These are phyloP conservation scores for Globisporangium parvum DNA, from an alignment of 352 stramenopile genomes.

Conservation along the genomic window DNA sequence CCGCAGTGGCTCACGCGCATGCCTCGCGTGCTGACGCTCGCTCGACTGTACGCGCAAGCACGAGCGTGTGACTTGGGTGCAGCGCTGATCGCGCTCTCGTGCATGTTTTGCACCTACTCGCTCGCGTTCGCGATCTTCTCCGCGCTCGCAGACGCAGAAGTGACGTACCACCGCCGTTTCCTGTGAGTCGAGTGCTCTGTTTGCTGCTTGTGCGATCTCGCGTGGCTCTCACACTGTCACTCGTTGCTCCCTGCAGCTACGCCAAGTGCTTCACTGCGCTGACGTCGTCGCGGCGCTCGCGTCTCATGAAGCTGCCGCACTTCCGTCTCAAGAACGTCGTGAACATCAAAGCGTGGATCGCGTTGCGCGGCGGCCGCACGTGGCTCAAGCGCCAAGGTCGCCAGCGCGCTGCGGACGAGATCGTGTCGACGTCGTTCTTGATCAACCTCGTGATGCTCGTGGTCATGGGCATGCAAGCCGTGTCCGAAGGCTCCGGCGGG, in stretches of 20 bases:
- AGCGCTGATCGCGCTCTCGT: constrained; percentile 60
- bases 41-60: constrained; percentile 17
- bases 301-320: constrained; percentile 79
- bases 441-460: constrained; percentile 81
- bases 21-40: constrained; percentile 23
- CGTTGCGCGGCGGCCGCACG: constrained; percentile 74
- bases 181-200: too few relatives aligned
- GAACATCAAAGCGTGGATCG: constrained; percentile 90
- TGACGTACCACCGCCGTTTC: constrained; percentile 82
- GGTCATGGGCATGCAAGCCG: constrained; percentile 81
- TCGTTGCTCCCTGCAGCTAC: constrained; percentile 31
- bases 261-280: constrained; percentile 88
- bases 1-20: constrained; percentile 27
- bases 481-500: constrained; percentile 50
- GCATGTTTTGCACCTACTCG: constrained; percentile 66
- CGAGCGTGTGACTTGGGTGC: constrained; percentile 23
- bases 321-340: constrained; percentile 89
- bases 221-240: not conserved
- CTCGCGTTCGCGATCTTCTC: constrained; percentile 71
- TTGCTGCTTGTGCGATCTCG: too few relatives aligned
- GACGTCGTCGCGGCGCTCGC: constrained; percentile 77
- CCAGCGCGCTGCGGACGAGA: constrained; percentile 83
- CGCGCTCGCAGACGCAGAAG: constrained; percentile 72
- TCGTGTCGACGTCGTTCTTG: constrained; percentile 87
- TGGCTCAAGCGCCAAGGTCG: constrained; percentile 85